These are phyloP conservation scores for Jackrogersella multiformis DNA, from an alignment of 495 filamentous ascomycete species.

Conservation along the genomic window DNA sequence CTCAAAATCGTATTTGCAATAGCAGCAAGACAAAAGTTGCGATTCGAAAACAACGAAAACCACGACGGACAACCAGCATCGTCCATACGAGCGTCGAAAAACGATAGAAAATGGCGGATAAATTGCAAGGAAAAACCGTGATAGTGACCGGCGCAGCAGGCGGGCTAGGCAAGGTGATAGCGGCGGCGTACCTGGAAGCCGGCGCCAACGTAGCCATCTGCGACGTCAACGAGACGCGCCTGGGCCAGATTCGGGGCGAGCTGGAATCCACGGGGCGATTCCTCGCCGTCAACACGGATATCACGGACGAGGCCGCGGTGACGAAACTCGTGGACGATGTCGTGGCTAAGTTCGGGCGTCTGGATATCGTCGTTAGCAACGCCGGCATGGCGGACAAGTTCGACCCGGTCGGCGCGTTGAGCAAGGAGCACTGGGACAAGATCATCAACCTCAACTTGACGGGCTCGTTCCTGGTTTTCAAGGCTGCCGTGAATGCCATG, in stretches of 20 bases:
- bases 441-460: constrained; percentile 69
- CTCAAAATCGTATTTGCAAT: background rate
- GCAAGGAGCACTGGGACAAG: constrained; percentile 63
- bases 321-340: constrained; percentile 46
- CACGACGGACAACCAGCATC: no score
- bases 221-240: constrained; percentile 57
- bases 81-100: no score
- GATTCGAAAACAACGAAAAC: no score
- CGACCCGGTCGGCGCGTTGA: constrained; percentile 61
- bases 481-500: constrained; percentile 57
- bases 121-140: constrained; percentile 49
- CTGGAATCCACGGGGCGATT: constrained; percentile 42
- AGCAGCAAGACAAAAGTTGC: no score
- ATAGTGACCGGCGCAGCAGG: constrained; percentile 57
- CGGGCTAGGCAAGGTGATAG: constrained; percentile 52
- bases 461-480: constrained; percentile 63
- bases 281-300: constrained; percentile 46
- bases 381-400: constrained; percentile 64
- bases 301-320: constrained; percentile 51
- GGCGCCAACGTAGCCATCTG: constrained; percentile 57
- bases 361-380: constrained; percentile 63
- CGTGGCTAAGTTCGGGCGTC: constrained; percentile 51
- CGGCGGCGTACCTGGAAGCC: constrained; percentile 46
- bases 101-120: constrained; percentile 24
- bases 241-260: constrained; percentile 45